Evolutionary conservation across 2,329 filamentous ascomycete genomes (phyloP), one percentile per base, ranked within the genome.

Genomic region (Leptodontidium sp.): DNA sequence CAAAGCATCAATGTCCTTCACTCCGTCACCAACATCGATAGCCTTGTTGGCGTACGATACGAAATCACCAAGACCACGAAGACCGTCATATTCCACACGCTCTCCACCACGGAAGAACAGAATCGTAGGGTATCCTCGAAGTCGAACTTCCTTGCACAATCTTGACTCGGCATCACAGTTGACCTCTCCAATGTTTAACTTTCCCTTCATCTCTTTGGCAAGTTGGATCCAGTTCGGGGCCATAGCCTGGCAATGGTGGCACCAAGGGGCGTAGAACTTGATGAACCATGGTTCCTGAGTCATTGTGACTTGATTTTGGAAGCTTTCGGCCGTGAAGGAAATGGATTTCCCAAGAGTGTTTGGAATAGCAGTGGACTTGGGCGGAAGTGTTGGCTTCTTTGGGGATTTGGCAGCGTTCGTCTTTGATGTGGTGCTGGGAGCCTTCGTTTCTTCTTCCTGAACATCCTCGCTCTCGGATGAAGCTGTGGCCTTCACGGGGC

Each of bases 241-340:
- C 86, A 99, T 89, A 47, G 93, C 93, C 81, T 97, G 93, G 81
- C 97, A 99, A 81, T 99, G 96, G 74, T 90, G 89, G 80, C 96
- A 99, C 96, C 95, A 98, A 6, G 96, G 97, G 21, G 93, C 94
- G 79, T 98, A 98, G 79, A 99, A 98, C 81, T 99, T 99, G 85
- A 99, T 90, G 78, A 99, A 98, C 96, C 96, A 99, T 6, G 94
- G 91, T 71, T 98, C 94, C 72, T 92, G 89, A 0, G 93, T 94
- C 79, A 90, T 92, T 2, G 93, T 97, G 58, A 99, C 94, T 47
- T 91, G 84, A 68, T 88, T 89, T 78, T 97, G 91, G 83, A 99
- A 99, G 71, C 85, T 93, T 78, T 98, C 94, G 0, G 92, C 90
- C 1, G 90, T 94, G 64, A 99, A 85, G 7, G 90, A 81, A 43